phyloP scores from a whole-genome alignment of 768 basidiomycete genomes.

The Mycena polygramma region DNA sequence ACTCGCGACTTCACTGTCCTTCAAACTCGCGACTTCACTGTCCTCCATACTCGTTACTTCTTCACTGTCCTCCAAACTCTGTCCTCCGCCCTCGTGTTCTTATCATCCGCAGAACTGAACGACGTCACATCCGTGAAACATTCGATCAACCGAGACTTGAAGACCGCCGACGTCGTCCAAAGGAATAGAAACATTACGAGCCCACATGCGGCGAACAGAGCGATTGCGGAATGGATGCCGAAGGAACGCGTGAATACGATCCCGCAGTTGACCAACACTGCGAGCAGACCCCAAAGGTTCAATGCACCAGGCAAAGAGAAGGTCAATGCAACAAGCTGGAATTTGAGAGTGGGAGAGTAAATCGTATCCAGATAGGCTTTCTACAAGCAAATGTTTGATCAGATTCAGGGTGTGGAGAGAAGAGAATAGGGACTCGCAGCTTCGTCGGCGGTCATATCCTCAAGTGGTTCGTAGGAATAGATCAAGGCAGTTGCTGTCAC shows the following conservation, averaged over 20 bases:
- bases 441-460: background rate
- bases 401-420: background rate
- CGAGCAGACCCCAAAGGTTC: conserved; percentile 14
- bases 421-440: background rate
- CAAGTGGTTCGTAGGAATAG: background rate
- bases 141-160: background rate
- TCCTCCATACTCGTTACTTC: too few species aligned
- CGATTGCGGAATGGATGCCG: background rate
- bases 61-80: too few species aligned
- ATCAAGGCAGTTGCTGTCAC: background rate
- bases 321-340: conserved; percentile 1
- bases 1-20: background rate
- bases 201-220: background rate
- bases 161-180: conserved; percentile 2
- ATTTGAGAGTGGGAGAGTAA: background rate
- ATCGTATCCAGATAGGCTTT: background rate
- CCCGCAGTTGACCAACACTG: background rate
- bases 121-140: background rate
- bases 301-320: conserved; percentile 10
- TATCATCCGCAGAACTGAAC: too few species aligned
- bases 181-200: background rate
- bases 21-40: background rate
- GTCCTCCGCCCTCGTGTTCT: too few species aligned
- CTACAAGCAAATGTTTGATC: background rate
- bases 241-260: background rate